Base-by-base conservation (phyloP, 2,329 filamentous ascomycete genomes). In the Biscogniauxia mediterranea region DNA sequence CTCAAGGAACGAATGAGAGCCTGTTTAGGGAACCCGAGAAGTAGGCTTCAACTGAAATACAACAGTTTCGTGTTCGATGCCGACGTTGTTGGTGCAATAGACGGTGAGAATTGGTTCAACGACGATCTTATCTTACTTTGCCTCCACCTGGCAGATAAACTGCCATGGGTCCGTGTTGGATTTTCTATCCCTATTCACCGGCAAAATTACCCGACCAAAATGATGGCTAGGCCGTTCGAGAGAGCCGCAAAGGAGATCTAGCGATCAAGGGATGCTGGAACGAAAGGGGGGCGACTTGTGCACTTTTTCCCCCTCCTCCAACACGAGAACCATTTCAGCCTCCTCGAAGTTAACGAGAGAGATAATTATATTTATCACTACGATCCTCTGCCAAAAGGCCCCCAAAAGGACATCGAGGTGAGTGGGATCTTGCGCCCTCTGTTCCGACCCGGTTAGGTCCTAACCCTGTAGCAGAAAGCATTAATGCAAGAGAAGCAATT, bases 291-390 rank as follows among this genome's bases (percentile, higher is more conserved):
- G 52, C 19, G 20, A 13, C 46, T 56, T 7, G 46, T 52, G 2
- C 56, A 54, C 42, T 60, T 60, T n/a, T 56, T 52, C 26, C 58
- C 54, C 17, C 38, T 60, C 49, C 38, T 60, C 54, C 38, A 46
- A 17, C 19, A 52, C 15, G 42, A 32, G 6, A 38, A 52, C 46
- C 52, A 59, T 7, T 59, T 59, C 26, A 59, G 52, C 32, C 20
- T 59, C 38, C 52, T 59, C 52, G 57, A 59, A 23, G 55, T 59
- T 17, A 59, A 59, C 20, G 28, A 59, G 38, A 55, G 1, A 5
- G 57, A 59, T n/a, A 28, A 55, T 13, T 50, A 5, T 20, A 51
- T 59, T 13, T 55, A 55, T 51, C 52, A 59, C n/a, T 59, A 59
- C n/a, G 52, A 59, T 19, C 23, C 57, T 21, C 21, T 52, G 15